Evolutionary conservation across 495 filamentous ascomycete species (phyloP).

Genomic region (Penicillium atrosanguineum): DNA sequence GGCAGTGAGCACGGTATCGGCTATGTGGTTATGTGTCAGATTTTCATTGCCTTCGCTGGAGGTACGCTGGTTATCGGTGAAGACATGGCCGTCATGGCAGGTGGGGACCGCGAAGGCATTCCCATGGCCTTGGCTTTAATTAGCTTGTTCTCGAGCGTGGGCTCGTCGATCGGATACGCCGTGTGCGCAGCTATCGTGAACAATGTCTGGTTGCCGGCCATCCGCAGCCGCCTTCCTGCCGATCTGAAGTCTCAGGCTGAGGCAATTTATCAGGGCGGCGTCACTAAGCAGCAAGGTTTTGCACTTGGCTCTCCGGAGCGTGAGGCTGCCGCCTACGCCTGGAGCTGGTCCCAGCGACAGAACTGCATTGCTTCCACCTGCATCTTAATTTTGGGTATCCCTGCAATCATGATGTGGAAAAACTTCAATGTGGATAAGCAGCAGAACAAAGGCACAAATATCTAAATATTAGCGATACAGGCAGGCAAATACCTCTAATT

Average conservation of each 20-base stretch:
- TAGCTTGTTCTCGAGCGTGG: constrained; percentile 63
- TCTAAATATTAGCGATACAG: neutral
- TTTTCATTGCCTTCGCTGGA: constrained; percentile 74
- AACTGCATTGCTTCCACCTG: constrained; percentile 55
- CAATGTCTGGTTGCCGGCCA: constrained; percentile 55
- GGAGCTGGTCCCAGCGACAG: constrained; percentile 55
- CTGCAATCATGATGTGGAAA: constrained; percentile 41
- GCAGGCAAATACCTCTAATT: too few relatives aligned
- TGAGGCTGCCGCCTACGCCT: constrained; percentile 55
- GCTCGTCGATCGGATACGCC: constrained; percentile 65
- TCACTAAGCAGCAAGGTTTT: constrained; percentile 52
- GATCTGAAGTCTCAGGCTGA: constrained; percentile 46
- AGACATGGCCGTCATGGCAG: constrained; percentile 74
- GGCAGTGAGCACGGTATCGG: constrained; percentile 56
- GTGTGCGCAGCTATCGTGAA: constrained; percentile 70
- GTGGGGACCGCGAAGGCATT: constrained; percentile 57
- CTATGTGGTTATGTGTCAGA: constrained; percentile 74
- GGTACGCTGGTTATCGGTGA: constrained; percentile 63
- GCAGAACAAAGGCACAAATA: constrained; percentile 44
- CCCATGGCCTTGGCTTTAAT: constrained; percentile 69
- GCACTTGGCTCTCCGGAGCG: constrained; percentile 48
- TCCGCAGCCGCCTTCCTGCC: constrained; percentile 41
- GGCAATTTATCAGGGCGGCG: constrained; percentile 44
- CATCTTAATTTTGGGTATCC: constrained; percentile 35
- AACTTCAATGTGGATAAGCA: constrained; percentile 44